Percentiles rank a stretch among this genome's conserved stretches.
Conservation (phyloP, 371 early-diverging fungal genomes). For the Encephalitozoon hellem region DNA sequence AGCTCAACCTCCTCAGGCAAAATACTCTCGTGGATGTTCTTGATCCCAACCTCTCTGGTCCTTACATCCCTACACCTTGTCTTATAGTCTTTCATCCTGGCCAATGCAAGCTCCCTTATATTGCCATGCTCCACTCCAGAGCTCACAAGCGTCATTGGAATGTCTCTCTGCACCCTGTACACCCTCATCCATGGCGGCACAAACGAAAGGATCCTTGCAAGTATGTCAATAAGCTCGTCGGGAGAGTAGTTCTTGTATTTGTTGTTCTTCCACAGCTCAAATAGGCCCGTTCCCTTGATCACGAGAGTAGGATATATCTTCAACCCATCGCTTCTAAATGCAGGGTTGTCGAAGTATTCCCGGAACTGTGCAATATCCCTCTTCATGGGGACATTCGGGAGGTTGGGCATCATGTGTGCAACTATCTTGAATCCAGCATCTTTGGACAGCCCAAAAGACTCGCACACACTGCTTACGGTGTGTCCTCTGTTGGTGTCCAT, state of each 20-base stretch:
- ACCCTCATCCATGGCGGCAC: constrained; percentile 99
- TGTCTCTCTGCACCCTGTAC: constrained; percentile 97
- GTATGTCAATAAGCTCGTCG: constrained; percentile 86
- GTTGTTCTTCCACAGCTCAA: constrained; percentile 96
- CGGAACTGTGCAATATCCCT: constrained; percentile 96
- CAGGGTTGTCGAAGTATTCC: constrained; percentile 96
- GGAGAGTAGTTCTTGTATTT: constrained; percentile 96
- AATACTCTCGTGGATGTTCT: constrained; percentile 85
- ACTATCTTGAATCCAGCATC: constrained; percentile 99
- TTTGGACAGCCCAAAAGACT: constrained; percentile 88
- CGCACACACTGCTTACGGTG: constrained; percentile 90
- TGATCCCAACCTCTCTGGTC: constrained; percentile 97
- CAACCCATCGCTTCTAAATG: constrained; percentile 91
- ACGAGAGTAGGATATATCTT: constrained; percentile 98
- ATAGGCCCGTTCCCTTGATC: constrained; percentile 95
- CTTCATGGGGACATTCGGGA: constrained; percentile 98
- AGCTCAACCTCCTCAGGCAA: constrained; percentile 82
- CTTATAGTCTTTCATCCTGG: constrained; percentile 90
- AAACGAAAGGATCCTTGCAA: constrained; percentile 84
- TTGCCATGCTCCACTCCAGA: constrained; percentile 99
- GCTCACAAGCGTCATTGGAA: constrained; percentile 99
- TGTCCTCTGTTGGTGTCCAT: constrained; percentile 97
- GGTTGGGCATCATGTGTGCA: constrained; percentile 99
- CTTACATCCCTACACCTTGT: constrained; percentile 93
- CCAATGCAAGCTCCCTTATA: constrained; percentile 84